These are phyloP conservation scores for Oryza meridionalis DNA, from an alignment of 176 grass and related monocot genomes.

Conservation along the genomic window DNA sequence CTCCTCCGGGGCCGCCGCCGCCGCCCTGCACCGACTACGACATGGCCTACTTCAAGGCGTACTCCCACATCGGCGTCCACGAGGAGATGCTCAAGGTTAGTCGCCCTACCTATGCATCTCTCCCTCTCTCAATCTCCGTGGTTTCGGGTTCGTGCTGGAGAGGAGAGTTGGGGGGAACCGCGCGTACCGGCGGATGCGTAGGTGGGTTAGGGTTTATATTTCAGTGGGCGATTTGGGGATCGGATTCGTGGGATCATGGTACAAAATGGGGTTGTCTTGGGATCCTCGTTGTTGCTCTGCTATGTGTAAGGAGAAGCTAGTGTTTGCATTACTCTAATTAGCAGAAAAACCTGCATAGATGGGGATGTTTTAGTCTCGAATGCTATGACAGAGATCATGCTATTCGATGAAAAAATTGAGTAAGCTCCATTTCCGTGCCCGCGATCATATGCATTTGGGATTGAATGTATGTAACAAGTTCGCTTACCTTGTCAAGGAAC, in stretches of 20 bases:
- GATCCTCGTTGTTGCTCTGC: neutral
- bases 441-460: neutral
- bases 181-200: constrained; percentile 9
- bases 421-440: neutral
- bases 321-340: neutral
- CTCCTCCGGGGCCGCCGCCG: constrained; percentile 24
- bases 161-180: neutral
- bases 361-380: neutral
- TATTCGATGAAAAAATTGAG: neutral
- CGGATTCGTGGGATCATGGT: constrained; percentile 18
- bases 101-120: neutral
- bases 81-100: constrained; percentile 96
- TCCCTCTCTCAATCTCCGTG: neutral
- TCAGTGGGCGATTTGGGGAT: constrained; percentile 22
- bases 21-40: constrained; percentile 90
- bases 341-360: neutral
- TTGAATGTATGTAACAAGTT: neutral
- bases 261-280: neutral
- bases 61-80: constrained; percentile 84
- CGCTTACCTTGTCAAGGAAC: constrained; percentile 1
- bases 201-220: constrained; percentile 42
- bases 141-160: neutral
- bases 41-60: constrained; percentile 88
- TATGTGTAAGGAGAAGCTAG: neutral
- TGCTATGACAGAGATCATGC: neutral